Conservation (phyloP, 139 green algal genomes). For the Diplosphaera chodatii region DNA sequence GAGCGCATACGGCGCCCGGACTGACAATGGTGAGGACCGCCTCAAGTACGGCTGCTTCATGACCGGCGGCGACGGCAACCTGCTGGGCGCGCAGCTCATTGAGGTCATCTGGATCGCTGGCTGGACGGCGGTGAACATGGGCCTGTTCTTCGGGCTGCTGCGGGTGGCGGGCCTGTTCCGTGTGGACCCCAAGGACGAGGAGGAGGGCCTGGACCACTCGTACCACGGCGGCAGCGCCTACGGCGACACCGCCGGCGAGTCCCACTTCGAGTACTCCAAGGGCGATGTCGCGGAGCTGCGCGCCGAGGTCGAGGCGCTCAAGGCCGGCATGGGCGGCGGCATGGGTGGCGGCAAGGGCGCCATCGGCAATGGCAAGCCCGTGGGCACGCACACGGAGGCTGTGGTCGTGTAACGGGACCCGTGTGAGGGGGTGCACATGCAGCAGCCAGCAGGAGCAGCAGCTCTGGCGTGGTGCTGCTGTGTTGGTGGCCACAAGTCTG, state of each 20-base stretch:
- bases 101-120: constrained; percentile 45
- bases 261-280: neutral
- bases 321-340: neutral
- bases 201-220: constrained; percentile 56
- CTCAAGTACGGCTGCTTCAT: constrained; percentile 49
- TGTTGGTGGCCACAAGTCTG: too few species aligned
- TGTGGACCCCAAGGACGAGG: constrained; percentile 55
- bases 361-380: neutral
- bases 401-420: neutral
- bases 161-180: constrained; percentile 57
- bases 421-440: neutral
- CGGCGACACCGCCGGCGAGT: neutral
- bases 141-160: constrained; percentile 65
- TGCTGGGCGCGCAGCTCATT: constrained; percentile 54
- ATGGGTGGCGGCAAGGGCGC: neutral
- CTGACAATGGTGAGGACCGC: neutral
- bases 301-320: neutral
- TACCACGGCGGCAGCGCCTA: constrained; percentile 53
- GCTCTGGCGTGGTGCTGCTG: too few species aligned
- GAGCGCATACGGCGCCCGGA: neutral
- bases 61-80: constrained; percentile 35
- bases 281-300: neutral
- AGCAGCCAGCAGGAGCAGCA: neutral
- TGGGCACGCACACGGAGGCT: neutral
- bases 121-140: constrained; percentile 60